A percentile compares a stretch with the other conserved stretches of the same genome.
These are phyloP conservation scores for Thraustochytrium striatum DNA, from an alignment of 352 stramenopile species.

Conservation along the genomic window DNA sequence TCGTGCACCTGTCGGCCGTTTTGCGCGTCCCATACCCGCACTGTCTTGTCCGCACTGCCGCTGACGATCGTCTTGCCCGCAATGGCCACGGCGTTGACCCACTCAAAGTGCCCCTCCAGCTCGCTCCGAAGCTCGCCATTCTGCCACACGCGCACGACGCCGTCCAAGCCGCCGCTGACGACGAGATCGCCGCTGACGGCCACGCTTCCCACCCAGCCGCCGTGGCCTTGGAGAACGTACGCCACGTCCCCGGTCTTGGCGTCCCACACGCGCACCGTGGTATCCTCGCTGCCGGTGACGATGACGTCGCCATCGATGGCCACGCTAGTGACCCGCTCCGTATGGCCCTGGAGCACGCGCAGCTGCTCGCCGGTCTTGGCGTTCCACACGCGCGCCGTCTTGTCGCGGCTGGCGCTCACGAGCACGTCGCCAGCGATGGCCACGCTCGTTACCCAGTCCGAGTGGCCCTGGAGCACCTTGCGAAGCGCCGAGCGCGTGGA, in stretches of 20 bases:
- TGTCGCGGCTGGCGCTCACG: not conserved
- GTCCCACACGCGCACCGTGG: constrained; percentile 92
- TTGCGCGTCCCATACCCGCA: not conserved
- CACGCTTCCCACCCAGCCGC: constrained; percentile 87
- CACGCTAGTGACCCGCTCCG: not conserved
- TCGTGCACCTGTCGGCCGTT: not conserved
- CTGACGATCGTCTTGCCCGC: not conserved
- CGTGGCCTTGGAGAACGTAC: constrained; percentile 78
- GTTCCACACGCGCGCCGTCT: not conserved
- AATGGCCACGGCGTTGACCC: not conserved
- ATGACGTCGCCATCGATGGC: constrained; percentile 76
- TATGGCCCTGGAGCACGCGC: not conserved
- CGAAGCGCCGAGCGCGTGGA: not conserved
- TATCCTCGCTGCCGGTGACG: constrained; percentile 79
- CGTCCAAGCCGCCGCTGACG: constrained; percentile 69
- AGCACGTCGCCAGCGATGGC: too few species aligned
- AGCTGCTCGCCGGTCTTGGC: not conserved
- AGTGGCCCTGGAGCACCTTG: not conserved
- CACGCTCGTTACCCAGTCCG: not conserved
- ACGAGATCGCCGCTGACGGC: constrained; percentile 89
- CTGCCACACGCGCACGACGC: constrained; percentile 85
- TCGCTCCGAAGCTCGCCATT: not conserved
- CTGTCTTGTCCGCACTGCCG: not conserved
- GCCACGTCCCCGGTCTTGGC: constrained; percentile 80
- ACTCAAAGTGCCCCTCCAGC: not conserved